Conservation (phyloP, 768 basidiomycete species). For the Tylopilus sp. region DNA sequence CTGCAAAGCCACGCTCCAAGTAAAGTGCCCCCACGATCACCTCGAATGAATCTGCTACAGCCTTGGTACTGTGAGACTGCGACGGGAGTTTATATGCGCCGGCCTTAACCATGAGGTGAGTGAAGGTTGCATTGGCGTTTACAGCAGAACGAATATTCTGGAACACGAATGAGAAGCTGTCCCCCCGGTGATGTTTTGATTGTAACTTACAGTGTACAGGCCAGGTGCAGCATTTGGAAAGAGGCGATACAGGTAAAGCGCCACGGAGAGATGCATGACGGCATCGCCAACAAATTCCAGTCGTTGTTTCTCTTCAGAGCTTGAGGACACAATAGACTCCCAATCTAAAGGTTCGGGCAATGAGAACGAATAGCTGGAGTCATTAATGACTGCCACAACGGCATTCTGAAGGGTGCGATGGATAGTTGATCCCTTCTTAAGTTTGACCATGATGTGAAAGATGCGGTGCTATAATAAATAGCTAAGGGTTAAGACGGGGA, state of each 20-base stretch:
- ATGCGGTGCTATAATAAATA: not conserved
- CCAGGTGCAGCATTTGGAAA: conserved; percentile 32
- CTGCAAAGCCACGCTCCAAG: conserved; percentile 36
- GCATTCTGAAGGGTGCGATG: conserved; percentile 20
- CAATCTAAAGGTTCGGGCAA: conserved; percentile 27
- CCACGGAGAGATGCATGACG: conserved; percentile 41
- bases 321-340: conserved; percentile 28
- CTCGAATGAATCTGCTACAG: conserved; percentile 46
- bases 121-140: conserved; percentile 36
- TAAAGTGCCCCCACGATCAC: conserved; percentile 44
- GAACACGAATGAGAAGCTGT: not conserved
- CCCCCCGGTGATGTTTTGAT: not conserved
- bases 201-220: conserved; percentile 34
- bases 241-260: conserved; percentile 35
- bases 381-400: conserved; percentile 26
- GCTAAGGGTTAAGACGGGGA: too few species aligned
- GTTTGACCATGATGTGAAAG: conserved; percentile 17
- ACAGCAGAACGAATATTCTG: conserved; percentile 26
- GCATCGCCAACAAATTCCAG: conserved; percentile 49
- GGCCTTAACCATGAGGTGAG: conserved; percentile 36
- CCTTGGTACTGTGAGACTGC: conserved; percentile 30
- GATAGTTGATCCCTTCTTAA: conserved; percentile 14
- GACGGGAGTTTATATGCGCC: conserved; percentile 24
- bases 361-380: conserved; percentile 26
- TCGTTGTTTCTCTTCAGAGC: conserved; percentile 34